Evolutionary conservation across 2,329 filamentous ascomycete species (phyloP), one percentile per base, ranked within the genome.

Genomic region (Sarocladiaceae sp.): DNA sequence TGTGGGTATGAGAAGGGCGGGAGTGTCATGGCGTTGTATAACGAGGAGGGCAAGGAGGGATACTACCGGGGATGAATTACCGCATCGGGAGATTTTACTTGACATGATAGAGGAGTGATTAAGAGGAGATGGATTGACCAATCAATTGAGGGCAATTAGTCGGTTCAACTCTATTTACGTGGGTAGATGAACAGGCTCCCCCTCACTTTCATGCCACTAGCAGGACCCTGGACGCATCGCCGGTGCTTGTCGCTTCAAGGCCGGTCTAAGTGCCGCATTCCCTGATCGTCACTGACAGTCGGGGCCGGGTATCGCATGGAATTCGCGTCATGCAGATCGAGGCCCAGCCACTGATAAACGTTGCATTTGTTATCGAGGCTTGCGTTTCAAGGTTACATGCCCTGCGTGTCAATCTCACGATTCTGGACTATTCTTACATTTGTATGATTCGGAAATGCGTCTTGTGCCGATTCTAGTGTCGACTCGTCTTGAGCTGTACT

Each of bases 1-100:
- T 64, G 62, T 47, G 62, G 62, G 8, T 64, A 63, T 49, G 23
- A 35, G 2, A 15, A 33, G 23, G 23, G 50, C 53, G 4, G 53
- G 50, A 33, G 12, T 50, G 28, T 48, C 44, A 48, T 48, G 44
- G 12, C 22, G 4, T 28, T 23, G 26, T 48, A 48, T 28, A 31
- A 12, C 20, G 44, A 48, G n/a, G 26, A 31, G 44, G 7, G n/a
- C 26, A 48, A 33, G 44, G 44, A 48, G 20, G 17, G 17, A 8
- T 48, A 48, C 26, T 48, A 33, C 23, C 44, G 44, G 26, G 44
- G 44, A 48, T 48, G 23, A 48, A 29, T 42, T 42, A 42, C 37
- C 22, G 6, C 10, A 42, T 42, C 6, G 6, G n/a, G 35, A 10
- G 35, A 10, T 37, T 17, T 37, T 37, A 37, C n/a, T n/a, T n/a